These are phyloP conservation scores for Veloporphyrellus conicus DNA, from an alignment of 1,284 basidiomycete species.

Conservation along the genomic window DNA sequence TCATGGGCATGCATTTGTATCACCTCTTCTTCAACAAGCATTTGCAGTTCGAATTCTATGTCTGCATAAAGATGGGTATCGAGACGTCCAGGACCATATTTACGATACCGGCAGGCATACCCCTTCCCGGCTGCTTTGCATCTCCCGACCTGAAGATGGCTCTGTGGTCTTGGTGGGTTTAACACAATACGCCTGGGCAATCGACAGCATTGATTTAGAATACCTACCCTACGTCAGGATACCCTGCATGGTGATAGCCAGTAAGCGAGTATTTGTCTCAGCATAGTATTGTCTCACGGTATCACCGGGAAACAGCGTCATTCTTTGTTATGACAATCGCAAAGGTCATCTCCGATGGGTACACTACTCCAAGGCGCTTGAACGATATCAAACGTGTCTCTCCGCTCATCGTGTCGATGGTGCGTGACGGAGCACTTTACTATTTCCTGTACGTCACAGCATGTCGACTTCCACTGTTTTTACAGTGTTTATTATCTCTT, in stretches of 20 bases:
- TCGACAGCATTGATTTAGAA: neutral
- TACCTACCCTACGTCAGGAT: neutral
- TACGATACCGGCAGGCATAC: conserved; percentile 1
- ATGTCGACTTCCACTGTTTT: neutral
- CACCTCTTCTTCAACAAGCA: neutral
- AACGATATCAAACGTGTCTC: neutral
- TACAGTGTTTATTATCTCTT: neutral
- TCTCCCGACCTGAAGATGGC: neutral
- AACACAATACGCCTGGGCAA: too few relatives aligned
- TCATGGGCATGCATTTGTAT: neutral
- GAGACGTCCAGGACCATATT: neutral
- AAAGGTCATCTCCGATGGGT: neutral
- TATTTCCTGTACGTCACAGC: conserved; percentile 4
- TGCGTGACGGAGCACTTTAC: conserved; percentile 8
- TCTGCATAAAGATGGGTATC: neutral
- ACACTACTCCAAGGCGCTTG: neutral
- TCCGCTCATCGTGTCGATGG: conserved; percentile 4
- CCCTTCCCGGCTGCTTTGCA: conserved; percentile 4
- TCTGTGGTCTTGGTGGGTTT: neutral
- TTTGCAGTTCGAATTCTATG: conserved; percentile 8
- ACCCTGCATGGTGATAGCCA: conserved; percentile 4
- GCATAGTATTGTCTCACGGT: neutral
- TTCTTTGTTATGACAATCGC: conserved; percentile 10
- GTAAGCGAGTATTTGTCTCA: neutral
- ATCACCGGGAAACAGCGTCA: neutral